Base-by-base conservation (phyloP, 2,329 filamentous ascomycete species). In the Ceratocystis eucalypticola region DNA sequence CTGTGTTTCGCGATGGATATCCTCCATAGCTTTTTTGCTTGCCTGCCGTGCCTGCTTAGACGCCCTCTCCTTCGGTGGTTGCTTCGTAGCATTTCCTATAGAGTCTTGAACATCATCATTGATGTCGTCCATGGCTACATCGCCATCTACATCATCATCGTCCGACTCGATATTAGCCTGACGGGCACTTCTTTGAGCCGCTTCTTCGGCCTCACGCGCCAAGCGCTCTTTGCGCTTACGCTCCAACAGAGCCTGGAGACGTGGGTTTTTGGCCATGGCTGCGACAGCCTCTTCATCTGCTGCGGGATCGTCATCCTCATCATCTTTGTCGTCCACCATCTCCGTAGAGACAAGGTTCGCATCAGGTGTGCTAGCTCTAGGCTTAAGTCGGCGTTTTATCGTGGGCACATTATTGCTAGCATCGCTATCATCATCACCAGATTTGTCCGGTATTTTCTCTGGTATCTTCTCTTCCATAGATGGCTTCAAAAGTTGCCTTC, bases 1-100 rank as follows among this genome's bases (percentile, higher is more conserved):
- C 77, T 99, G 94, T 0, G 93, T 96, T 76, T 99, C 94, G 67
- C 91, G 84, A 71, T 88, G 88, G 88, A 99, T 96, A 71, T 97
- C 93, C 73, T 96, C 90, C 53, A 96, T 74, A 0, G 94, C 94
- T 76, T 91, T 96, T 77, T 93, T 97, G 78, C 92, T 93, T 0
- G 94, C 92, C 74, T 94, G 96, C 12, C 94, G 84, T 8, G 84
- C 82, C 4, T 91, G 87, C 3, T 87, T 84, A 30, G 82, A 80
- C 48, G 82, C 78, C 72, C 92, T 88, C 78, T 72, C 92, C 88
- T 20, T 59, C 33, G 55, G 55, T 5, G 22, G 12, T 0, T 84
- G 85, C 67, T 88, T 85, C 1, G 79, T 81, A 62, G 84, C 44
- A 45, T 65, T 64, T 2, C 46, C 66, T 25, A 65, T 30, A 44